phyloP scores from a whole-genome alignment of 305 asterid species.

The Solanum chacoense region DNA sequence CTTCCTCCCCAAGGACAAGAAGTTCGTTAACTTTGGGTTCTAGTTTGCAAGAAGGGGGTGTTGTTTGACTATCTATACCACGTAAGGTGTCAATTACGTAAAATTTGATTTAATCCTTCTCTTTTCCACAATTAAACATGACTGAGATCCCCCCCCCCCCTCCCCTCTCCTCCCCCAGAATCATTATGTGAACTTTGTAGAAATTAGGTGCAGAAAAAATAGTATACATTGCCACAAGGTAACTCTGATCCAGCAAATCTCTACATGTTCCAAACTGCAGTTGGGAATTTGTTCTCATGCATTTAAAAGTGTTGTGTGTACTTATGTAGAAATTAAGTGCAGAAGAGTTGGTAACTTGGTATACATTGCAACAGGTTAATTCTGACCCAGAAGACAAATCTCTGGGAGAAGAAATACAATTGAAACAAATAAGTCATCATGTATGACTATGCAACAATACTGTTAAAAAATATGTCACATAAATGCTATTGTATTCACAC shows the following conservation, averaged over 20 bases:
- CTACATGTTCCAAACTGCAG: not conserved
- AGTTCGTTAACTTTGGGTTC: constrained; percentile 59
- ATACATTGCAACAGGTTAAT: not conserved
- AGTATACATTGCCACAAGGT: not conserved
- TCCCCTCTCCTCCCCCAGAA: not conserved
- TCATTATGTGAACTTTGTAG: not conserved
- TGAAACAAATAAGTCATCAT: not conserved
- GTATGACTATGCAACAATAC: not conserved
- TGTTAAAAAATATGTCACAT: not conserved
- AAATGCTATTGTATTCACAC: not conserved
- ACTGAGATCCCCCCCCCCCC: not conserved
- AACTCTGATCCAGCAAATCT: not conserved
- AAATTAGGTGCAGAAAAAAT: not conserved
- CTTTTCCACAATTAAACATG: not conserved
- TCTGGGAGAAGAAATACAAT: not conserved
- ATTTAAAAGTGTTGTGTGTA: not conserved
- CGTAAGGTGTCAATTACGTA: constrained; percentile 6
- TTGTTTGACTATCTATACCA: constrained; percentile 72
- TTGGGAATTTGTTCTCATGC: not conserved
- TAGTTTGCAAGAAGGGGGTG: constrained; percentile 58
- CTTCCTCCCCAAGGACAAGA: constrained; percentile 49
- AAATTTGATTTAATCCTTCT: not conserved
- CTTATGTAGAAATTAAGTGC: not conserved
- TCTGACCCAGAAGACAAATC: not conserved
- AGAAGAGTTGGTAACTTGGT: not conserved